These are phyloP conservation scores for Eucalyptus pauciflora DNA, from an alignment of 345 rosid species.

Conservation along the genomic window DNA sequence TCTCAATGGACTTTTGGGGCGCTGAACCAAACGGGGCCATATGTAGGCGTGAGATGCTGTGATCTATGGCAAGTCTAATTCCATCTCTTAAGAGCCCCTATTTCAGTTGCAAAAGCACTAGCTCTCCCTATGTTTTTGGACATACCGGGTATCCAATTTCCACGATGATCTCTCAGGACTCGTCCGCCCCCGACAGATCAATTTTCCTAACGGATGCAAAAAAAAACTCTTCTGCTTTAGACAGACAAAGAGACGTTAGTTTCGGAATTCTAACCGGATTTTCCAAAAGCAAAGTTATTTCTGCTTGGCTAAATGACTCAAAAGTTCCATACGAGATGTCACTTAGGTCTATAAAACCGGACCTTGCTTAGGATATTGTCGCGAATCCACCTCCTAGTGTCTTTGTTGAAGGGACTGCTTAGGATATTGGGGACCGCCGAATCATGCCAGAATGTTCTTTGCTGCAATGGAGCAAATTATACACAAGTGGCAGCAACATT, in stretches of 20 bases:
- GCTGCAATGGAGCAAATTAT: not conserved
- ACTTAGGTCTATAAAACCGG: not conserved
- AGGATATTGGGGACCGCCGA: not conserved
- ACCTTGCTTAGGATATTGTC: not conserved
- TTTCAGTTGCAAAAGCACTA: not conserved
- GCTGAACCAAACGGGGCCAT: too few relatives aligned
- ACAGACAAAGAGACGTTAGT: not conserved
- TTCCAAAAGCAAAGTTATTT: too few relatives aligned
- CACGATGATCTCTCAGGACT: not conserved
- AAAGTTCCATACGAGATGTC: not conserved
- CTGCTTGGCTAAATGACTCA: too few relatives aligned
- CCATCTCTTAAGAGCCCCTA: not conserved
- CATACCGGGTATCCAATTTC: not conserved
- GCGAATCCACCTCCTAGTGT: not conserved
- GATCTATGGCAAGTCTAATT: too few relatives aligned
- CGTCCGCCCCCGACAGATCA: not conserved
- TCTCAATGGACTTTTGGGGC: too few relatives aligned
- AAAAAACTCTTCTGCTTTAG: not conserved
- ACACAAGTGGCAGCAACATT: not conserved
- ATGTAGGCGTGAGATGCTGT: too few relatives aligned
- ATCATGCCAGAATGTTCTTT: not conserved
- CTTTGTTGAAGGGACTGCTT: not conserved
- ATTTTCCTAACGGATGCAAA: accelerated
- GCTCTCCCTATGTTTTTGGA: not conserved
- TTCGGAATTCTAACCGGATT: not conserved